phyloP scores from a whole-genome alignment of 2,329 filamentous ascomycete species.

The Beauveria caledonica region DNA sequence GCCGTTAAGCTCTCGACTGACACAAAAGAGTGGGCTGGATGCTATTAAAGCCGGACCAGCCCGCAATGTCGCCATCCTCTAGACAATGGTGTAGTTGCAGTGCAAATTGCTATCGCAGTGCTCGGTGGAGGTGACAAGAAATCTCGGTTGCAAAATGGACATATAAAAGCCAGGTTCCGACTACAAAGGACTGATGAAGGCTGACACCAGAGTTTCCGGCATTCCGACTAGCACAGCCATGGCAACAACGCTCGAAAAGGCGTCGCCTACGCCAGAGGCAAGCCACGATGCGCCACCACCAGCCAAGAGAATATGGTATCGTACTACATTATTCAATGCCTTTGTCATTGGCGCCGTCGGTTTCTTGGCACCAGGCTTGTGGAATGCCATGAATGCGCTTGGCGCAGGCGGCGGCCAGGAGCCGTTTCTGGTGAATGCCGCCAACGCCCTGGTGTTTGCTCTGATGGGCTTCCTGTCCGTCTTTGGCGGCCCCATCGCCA shows the following conservation, averaged over 20 bases:
- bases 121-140: not conserved
- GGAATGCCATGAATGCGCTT: slow-evolving; percentile 47
- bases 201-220: not conserved
- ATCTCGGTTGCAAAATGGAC: not conserved
- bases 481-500: slow-evolving; percentile 39
- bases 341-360: slow-evolving; percentile 44
- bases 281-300: not conserved
- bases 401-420: slow-evolving; percentile 44
- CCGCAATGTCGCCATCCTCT: slow-evolving; percentile 10
- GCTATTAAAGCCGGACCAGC: slow-evolving; percentile 1
- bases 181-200: not conserved
- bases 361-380: slow-evolving; percentile 42
- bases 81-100: slow-evolving; percentile 1
- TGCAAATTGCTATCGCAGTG: not conserved
- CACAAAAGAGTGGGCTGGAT: not conserved
- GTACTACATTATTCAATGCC: slow-evolving; percentile 44
- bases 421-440: slow-evolving; percentile 42
- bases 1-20: not conserved
- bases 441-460: slow-evolving; percentile 41
- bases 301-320: slow-evolving; percentile 33
- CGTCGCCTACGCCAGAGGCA: not conserved
- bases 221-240: not conserved
- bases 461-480: slow-evolving; percentile 38
- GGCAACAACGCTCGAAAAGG: not conserved
- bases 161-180: not conserved